Evolutionary conservation across 1,139 yeast species (phyloP).

Genomic region (Yamadazyma mexicana): DNA sequence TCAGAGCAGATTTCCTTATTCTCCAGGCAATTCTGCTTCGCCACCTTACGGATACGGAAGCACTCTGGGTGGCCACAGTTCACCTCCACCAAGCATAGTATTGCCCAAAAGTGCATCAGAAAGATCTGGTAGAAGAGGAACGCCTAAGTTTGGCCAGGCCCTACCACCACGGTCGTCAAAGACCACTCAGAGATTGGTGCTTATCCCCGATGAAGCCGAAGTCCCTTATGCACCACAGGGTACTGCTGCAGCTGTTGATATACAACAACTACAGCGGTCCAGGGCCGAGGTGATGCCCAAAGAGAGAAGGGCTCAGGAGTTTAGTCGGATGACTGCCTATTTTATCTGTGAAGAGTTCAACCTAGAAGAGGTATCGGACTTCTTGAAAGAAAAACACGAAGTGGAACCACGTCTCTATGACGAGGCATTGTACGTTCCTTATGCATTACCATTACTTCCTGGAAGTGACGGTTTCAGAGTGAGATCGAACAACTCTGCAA

Average conservation of each 20-base stretch:
- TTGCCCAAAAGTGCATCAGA: slow-evolving; percentile 8
- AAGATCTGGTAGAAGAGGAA: slow-evolving; percentile 34
- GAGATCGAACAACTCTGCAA: slow-evolving; percentile 73
- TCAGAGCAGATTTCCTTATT: slow-evolving; percentile 50
- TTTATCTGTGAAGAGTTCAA: slow-evolving; percentile 82
- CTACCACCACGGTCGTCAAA: slow-evolving; percentile 87
- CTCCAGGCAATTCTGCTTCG: slow-evolving; percentile 10
- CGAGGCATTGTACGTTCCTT: slow-evolving; percentile 89
- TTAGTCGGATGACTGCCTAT: slow-evolving; percentile 88
- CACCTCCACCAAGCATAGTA: slow-evolving; percentile 17
- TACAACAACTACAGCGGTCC: slow-evolving; percentile 48
- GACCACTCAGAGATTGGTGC: slow-evolving; percentile 78
- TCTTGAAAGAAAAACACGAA: slow-evolving; percentile 67
- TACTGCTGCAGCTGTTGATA: slow-evolving; percentile 20
- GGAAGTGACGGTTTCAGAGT: slow-evolving; percentile 86
- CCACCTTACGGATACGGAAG: slow-evolving; percentile 9
- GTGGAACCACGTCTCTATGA: slow-evolving; percentile 86
- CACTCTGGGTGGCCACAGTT: slow-evolving; percentile 10
- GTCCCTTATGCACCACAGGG: slow-evolving; percentile 9
- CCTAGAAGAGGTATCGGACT: slow-evolving; percentile 60
- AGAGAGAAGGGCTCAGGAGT: slow-evolving; percentile 65
- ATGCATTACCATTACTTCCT: slow-evolving; percentile 81
- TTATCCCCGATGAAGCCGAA: slow-evolving; percentile 69
- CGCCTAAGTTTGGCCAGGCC: slow-evolving; percentile 62
- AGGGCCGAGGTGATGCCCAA: slow-evolving; percentile 71